Evolutionary conservation across 2,329 filamentous ascomycete species (phyloP), one percentile per base, ranked within the genome.

Genomic region (Fusarium guadeloupense): DNA sequence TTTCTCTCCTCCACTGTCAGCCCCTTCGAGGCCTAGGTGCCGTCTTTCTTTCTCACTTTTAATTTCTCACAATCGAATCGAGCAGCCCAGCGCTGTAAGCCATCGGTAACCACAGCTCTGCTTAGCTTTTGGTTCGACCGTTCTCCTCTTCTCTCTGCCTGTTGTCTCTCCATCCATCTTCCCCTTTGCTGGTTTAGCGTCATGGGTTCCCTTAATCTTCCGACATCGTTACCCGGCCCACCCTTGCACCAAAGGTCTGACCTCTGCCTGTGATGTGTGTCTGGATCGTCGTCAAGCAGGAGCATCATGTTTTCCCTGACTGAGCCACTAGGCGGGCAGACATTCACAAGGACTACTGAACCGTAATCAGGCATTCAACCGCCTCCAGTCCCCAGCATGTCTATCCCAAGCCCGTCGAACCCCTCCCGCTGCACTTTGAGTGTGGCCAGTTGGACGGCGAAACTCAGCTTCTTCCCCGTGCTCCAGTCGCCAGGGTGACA

Each of bases 371-470:
- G 41, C 46, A 48, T 44, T 60, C 56, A 53, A 40, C 40, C 46
- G 40, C 30, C 38, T 49, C 54, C 64, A 57, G 54, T 55, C 50
- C 60, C 48, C 45, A 61, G 42, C 47, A 71, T 69, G 59, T 72
- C 69, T 63, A 58, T 59, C 43, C 70, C 80, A 63, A 89, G 76
- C 25, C 81, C 80, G 50, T 73, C 73, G 71, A 92, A 91, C 6
- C 89, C 89, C 64, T 90, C 86, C 60, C 82, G 83, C 60, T 83
- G 78, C 37, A 92, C 85, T 74, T 92, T 92, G 58, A 81, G 77
- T 34, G 88, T 88, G 46, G 89, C 89, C 70, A 92, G 73, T 54
- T 82, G 79, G 63, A 88, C 89, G 40, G 88, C 87, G 74, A 90
- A 89, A 26, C 69, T 72, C 57, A 90, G 71, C 66, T 81, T 84